Conservation (phyloP, 148 eudicot species). For the Spergularia bocconei region DNA sequence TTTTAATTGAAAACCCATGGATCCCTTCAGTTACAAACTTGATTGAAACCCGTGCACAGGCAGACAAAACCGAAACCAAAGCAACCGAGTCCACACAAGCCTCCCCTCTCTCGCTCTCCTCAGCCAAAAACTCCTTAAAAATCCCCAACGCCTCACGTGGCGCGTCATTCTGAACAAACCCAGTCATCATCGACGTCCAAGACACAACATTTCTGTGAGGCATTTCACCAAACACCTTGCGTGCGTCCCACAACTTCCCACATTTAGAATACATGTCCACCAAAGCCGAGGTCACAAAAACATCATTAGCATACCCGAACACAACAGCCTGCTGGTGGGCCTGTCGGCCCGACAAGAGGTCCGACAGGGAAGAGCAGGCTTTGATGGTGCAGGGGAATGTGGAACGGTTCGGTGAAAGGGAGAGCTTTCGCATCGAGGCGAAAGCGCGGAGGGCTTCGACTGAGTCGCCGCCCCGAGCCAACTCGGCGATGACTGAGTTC, state of each 20-base stretch:
- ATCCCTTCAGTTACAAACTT: slow-evolving; percentile 45
- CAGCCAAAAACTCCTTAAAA: slow-evolving; percentile 52
- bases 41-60: slow-evolving; percentile 50
- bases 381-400: slow-evolving; percentile 68
- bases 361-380: slow-evolving; percentile 51
- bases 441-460: slow-evolving; percentile 65
- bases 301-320: slow-evolving; percentile 49
- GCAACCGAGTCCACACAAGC: slow-evolving; percentile 48
- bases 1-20: slow-evolving; percentile 53
- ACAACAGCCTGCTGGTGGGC: slow-evolving; percentile 62
- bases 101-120: slow-evolving; percentile 28
- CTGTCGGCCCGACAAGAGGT: slow-evolving; percentile 54
- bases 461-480: slow-evolving; percentile 62
- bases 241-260: slow-evolving; percentile 53
- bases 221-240: slow-evolving; percentile 53
- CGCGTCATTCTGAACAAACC: slow-evolving; percentile 51
- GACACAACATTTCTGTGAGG: slow-evolving; percentile 62
- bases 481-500: slow-evolving; percentile 72
- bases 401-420: slow-evolving; percentile 55
- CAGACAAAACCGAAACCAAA: slow-evolving; percentile 54
- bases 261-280: slow-evolving; percentile 72
- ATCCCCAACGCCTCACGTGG: slow-evolving; percentile 42
- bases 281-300: slow-evolving; percentile 57
- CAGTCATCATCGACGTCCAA: slow-evolving; percentile 69
- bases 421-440: slow-evolving; percentile 47